Conservation (phyloP, 2,329 filamentous ascomycete genomes). For the Rugonectria rugulosa region DNA sequence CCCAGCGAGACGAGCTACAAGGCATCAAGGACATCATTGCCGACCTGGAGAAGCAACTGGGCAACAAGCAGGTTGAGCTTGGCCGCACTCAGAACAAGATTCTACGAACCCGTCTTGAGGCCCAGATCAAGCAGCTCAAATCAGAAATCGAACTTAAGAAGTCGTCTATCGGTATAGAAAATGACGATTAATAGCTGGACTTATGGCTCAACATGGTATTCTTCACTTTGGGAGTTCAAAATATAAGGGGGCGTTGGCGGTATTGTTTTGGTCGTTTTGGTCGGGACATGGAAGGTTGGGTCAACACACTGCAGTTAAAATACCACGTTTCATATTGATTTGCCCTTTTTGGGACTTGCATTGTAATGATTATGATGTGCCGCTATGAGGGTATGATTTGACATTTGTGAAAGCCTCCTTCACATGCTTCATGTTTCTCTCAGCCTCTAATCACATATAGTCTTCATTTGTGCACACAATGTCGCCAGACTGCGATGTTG, state of each 20-base stretch:
- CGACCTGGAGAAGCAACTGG: slow-evolving; percentile 60
- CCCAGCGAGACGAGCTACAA: slow-evolving; percentile 58
- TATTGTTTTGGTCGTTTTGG: slow-evolving; percentile 5
- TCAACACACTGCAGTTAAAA: slow-evolving; percentile 25
- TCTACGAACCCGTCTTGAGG: slow-evolving; percentile 58
- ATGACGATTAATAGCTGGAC: slow-evolving; percentile 48
- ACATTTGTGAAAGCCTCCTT: too few species aligned
- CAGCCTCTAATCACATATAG: background rate
- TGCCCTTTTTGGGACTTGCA: background rate
- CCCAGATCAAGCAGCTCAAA: slow-evolving; percentile 56
- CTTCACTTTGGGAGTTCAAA: slow-evolving; percentile 2
- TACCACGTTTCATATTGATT: slow-evolving; percentile 25
- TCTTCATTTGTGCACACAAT: background rate
- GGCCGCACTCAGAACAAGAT: slow-evolving; percentile 55
- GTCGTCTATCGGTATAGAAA: slow-evolving; percentile 52
- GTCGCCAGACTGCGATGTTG: too few species aligned
- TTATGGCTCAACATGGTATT: too few species aligned
- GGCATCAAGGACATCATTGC: slow-evolving; percentile 64
- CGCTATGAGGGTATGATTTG: too few species aligned
- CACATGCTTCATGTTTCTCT: background rate
- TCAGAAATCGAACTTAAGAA: slow-evolving; percentile 55
- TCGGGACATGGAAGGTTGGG: slow-evolving; percentile 23
- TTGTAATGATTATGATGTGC: background rate
- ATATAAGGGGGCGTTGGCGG: slow-evolving; percentile 29
- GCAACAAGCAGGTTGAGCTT: slow-evolving; percentile 53